These are phyloP conservation scores for Leccinum rimulosum DNA, from an alignment of 768 basidiomycete genomes.

Conservation along the genomic window DNA sequence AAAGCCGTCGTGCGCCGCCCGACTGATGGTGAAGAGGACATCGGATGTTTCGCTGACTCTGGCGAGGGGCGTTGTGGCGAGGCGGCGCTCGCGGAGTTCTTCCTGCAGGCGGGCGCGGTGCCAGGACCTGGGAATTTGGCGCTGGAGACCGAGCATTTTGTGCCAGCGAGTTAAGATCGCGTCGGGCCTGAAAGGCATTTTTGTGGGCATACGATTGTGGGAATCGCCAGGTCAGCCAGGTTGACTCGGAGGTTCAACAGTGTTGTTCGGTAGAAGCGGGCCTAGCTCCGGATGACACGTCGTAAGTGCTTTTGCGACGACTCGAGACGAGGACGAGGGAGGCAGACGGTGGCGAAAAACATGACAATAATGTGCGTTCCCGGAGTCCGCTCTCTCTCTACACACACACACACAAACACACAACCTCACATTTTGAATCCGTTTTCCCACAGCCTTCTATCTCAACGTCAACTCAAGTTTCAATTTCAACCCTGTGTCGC, in stretches of 20 bases:
- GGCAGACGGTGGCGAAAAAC: too few species aligned
- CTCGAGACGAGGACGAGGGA: too few species aligned
- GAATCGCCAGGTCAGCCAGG: not conserved
- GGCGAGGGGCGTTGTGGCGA: conserved; percentile 10
- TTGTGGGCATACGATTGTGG: not conserved
- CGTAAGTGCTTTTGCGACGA: too few species aligned
- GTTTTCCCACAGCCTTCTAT: too few species aligned
- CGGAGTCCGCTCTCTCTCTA: too few species aligned
- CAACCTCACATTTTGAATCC: too few species aligned
- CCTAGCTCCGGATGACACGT: too few species aligned
- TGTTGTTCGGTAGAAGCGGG: too few species aligned
- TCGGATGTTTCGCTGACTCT: conserved; percentile 14
- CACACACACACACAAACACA: too few species aligned
- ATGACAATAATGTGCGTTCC: too few species aligned
- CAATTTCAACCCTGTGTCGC: not conserved
- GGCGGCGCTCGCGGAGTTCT: conserved; percentile 9
- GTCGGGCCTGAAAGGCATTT: conserved; percentile 7
- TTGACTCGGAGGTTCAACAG: too few species aligned
- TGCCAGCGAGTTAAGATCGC: conserved; percentile 7
- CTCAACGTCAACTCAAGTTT: too few species aligned
- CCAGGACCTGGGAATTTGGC: conserved; percentile 7
- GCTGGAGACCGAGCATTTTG: conserved; percentile 10
- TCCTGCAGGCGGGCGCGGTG: conserved; percentile 8
- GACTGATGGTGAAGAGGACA: conserved; percentile 15
- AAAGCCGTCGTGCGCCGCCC: conserved; percentile 11